Percentiles rank a stretch among this genome's conserved stretches.
Evolutionary conservation across 495 filamentous ascomycete species (phyloP).

Genomic region (Neurospora sp.): DNA sequence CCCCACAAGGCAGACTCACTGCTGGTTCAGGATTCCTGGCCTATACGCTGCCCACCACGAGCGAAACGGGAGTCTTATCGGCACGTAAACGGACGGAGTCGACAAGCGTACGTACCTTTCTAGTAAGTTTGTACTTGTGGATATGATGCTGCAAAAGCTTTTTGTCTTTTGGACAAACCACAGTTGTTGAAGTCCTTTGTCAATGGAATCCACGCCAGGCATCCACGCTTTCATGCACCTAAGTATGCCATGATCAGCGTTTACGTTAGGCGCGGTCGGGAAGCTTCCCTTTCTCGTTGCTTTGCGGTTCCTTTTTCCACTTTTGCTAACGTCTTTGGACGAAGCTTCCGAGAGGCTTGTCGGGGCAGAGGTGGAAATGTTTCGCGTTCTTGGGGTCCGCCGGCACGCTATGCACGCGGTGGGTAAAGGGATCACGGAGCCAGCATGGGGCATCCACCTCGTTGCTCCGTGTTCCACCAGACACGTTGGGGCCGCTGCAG

Average conservation of each 20-base stretch:
- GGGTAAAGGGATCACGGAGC: not conserved
- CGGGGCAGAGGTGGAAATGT: not conserved
- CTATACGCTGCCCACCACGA: not conserved
- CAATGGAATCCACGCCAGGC: not conserved
- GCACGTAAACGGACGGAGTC: not conserved
- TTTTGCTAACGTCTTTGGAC: not conserved
- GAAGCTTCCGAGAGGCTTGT: not conserved
- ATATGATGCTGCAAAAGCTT: not conserved
- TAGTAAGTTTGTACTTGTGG: not conserved
- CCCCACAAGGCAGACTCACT: not conserved
- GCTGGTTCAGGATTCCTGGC: not conserved
- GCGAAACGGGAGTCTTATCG: not conserved
- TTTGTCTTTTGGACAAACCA: not conserved
- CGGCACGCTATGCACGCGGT: not conserved
- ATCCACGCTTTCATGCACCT: not conserved
- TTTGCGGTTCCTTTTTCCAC: not conserved
- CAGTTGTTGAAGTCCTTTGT: not conserved
- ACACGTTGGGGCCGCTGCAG: not conserved
- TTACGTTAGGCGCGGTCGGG: not conserved
- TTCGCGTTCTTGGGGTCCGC: not conserved
- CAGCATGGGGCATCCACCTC: not conserved
- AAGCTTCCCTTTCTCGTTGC: not conserved
- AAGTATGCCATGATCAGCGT: not conserved
- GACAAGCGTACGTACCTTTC: not conserved
- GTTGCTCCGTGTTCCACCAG: not conserved